These are phyloP conservation scores for Rubroshorea leprosula DNA, from an alignment of 345 rosid genomes.

Conservation along the genomic window DNA sequence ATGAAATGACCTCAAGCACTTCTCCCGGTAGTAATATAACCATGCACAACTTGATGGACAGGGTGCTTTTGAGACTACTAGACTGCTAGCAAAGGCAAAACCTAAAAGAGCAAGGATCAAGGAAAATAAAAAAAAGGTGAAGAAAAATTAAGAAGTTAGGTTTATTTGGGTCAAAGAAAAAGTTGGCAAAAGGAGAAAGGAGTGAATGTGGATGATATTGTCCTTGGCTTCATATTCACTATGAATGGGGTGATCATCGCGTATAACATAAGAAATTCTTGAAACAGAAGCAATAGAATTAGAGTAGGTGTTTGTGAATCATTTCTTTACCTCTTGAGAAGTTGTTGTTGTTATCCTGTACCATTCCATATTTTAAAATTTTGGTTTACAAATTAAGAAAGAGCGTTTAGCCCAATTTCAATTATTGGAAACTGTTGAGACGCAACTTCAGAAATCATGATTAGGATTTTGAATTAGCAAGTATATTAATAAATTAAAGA, in stretches of 20 bases:
- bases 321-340: too few species aligned
- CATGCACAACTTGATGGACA: neutral
- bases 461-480: too few species aligned
- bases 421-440: too few species aligned
- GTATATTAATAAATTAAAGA: too few species aligned
- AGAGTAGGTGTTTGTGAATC: too few species aligned
- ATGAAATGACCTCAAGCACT: neutral
- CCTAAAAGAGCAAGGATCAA: neutral
- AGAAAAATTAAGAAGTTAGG: conserved; percentile 13
- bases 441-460: too few species aligned
- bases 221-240: neutral
- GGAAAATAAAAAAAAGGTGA: neutral
- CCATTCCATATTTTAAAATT: too few species aligned
- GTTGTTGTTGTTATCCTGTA: too few species aligned
- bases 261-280: neutral
- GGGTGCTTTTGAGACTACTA: neutral
- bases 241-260: neutral
- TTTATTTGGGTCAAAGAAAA: conserved; percentile 22
- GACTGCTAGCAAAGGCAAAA: neutral
- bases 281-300: neutral
- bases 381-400: too few species aligned
- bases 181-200: conserved; percentile 3
- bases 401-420: too few species aligned
- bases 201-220: neutral
- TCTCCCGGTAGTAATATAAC: neutral